phyloP scores from a whole-genome alignment of 2,329 filamentous ascomycete species.

The Cryphonectria radicalis region DNA sequence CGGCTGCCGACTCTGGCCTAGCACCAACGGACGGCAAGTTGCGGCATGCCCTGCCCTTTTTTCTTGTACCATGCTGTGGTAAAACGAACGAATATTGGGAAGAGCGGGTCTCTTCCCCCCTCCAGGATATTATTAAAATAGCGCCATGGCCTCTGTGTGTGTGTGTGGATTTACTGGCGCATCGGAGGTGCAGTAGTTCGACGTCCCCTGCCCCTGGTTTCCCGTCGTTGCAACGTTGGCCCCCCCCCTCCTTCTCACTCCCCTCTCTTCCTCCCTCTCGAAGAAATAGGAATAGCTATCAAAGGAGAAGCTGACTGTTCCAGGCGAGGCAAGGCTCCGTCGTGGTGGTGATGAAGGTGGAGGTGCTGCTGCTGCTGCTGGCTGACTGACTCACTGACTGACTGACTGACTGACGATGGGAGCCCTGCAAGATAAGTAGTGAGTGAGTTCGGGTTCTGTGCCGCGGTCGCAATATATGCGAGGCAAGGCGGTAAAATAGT shows the following conservation, averaged over 20 bases:
- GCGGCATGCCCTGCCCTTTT: neutral
- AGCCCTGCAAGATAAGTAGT: neutral
- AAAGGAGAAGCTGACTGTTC: neutral
- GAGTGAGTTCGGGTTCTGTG: neutral
- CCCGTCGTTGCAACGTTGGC: neutral
- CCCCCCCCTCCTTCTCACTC: neutral
- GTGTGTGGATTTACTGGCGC: neutral
- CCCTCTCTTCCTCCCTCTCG: neutral
- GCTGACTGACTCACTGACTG: too few species aligned
- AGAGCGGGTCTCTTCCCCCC: neutral
- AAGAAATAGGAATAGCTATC: neutral
- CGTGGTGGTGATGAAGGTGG: neutral
- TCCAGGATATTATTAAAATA: neutral
- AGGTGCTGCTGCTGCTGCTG: neutral
- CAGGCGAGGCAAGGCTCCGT: neutral
- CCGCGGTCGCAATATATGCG: too few species aligned
- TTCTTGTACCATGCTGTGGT: neutral
- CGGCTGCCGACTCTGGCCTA: neutral
- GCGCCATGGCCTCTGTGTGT: neutral
- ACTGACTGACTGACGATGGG: neutral
- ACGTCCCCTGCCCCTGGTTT: neutral
- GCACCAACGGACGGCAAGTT: neutral
- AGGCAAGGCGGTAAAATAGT: neutral
- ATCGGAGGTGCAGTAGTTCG: conserved; percentile 4
- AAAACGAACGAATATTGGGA: neutral